Base-by-base conservation (phyloP, 495 filamentous ascomycete genomes). In the Tuber umbilicatum region DNA sequence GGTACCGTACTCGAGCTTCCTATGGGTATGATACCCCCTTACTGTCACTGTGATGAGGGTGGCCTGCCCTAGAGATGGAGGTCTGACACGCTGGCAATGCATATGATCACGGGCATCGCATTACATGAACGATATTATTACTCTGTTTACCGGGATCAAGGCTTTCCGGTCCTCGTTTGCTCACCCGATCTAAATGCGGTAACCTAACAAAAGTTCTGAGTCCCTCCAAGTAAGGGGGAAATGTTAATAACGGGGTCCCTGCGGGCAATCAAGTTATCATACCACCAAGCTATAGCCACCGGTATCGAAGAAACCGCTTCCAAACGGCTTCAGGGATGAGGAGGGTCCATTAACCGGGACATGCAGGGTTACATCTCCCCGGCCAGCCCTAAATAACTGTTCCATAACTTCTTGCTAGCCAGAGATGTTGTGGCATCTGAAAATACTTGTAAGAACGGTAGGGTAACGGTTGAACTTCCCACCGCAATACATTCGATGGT, bases 11-110 rank as follows among this genome's bases (percentile, higher is more conserved):
- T 55, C 23, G 7, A 60, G 50, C 31, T 40, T 7, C 39, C 5
- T 40, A 21, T n/a, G 47, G 47, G 6, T 60, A 14, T n/a, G n/a
- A n/a, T n/a, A n/a, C n/a, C n/a, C n/a, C 50, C 50, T 9, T 2
- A 23, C 19, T 0, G 45, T 47, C 1, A 31, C 12, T 12, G 27
- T 64, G 55, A 64, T 64, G 55, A 64, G 55, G 55, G 55, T 35
- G 55, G 55, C 2, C 50, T 35, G 55, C 23, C 50, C 50, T 14
- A 10, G 55, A 64, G 55, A 64, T 35, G 55, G 55, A 64, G 55
- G 55, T 27, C 55, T 64, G 55, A 64, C 55, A 64, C 55, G 55
- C 55, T 64, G 55, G 55, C 55, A 64, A 64, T 64, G 55, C 55
- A 64, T 64, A 64, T 64, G 55, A 64, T 64, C 55, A 64, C n/a